A percentile compares a stretch with the other conserved stretches of the same genome.
Evolutionary conservation across 441 rosid genomes (phyloP).

Genomic region (Brassica hybrid): DNA sequence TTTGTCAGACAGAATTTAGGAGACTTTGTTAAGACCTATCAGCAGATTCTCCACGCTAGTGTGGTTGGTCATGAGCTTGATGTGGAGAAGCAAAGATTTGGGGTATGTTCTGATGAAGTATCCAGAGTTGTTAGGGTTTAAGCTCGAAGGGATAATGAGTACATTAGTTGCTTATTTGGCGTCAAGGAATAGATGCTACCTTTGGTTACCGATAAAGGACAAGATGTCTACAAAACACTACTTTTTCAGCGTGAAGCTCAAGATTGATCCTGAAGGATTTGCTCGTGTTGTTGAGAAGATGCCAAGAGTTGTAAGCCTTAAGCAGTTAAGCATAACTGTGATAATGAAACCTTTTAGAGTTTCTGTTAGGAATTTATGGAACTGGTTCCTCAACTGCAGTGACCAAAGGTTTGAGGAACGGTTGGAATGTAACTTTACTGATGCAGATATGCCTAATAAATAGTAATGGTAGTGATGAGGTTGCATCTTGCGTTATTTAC

Average conservation of each 20-base stretch:
- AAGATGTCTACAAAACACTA: slow-evolving; percentile 79
- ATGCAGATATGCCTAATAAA: slow-evolving; percentile 32
- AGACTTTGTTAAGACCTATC: slow-evolving; percentile 45
- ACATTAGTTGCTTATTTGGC: slow-evolving; percentile 86
- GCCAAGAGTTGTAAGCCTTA: slow-evolving; percentile 81
- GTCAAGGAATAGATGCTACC: slow-evolving; percentile 57
- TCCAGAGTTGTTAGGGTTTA: slow-evolving; percentile 75
- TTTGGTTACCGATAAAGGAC: slow-evolving; percentile 76
- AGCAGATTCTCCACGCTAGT: slow-evolving; percentile 76
- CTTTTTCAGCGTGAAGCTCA: slow-evolving; percentile 73
- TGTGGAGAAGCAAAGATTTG: slow-evolving; percentile 76
- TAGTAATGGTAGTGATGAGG: no score
- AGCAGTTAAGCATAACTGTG: slow-evolving; percentile 70
- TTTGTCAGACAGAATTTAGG: slow-evolving; percentile 36
- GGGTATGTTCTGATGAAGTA: slow-evolving; percentile 82
- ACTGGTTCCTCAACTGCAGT: slow-evolving; percentile 71
- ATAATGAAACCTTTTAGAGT: slow-evolving; percentile 70
- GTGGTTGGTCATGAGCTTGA: slow-evolving; percentile 92
- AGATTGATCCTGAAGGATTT: slow-evolving; percentile 76
- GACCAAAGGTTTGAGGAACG: slow-evolving; percentile 84
- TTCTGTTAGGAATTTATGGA: slow-evolving; percentile 50
- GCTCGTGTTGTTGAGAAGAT: slow-evolving; percentile 69
- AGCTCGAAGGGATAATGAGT: slow-evolving; percentile 88
- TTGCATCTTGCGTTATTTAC: no score
- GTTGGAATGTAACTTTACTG: slow-evolving; percentile 62